A percentile compares a stretch with the other conserved stretches of the same genome.
Evolutionary conservation across 352 stramenopile species (phyloP).

Genomic region (Phytophthora pluvialis): DNA sequence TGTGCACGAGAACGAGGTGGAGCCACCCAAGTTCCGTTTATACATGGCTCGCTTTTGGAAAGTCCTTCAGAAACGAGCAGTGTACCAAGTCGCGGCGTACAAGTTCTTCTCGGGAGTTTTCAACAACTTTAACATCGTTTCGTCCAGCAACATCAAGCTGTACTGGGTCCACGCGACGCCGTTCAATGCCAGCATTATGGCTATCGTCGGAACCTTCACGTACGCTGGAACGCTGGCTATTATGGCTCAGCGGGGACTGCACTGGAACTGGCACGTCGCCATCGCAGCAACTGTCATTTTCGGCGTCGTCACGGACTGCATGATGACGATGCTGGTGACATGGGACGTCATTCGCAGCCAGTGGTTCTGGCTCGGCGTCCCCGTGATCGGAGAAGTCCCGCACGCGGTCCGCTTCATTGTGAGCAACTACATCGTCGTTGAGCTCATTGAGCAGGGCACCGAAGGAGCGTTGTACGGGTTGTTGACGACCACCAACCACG

Average conservation of each 20-base stretch:
- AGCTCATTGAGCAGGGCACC: constrained; percentile 51
- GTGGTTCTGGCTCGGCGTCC: constrained; percentile 64
- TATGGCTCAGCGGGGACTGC: constrained; percentile 45
- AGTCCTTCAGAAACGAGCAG: constrained; percentile 53
- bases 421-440: constrained; percentile 55
- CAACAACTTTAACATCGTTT: constrained; percentile 64
- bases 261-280: constrained; percentile 63
- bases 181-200: constrained; percentile 59
- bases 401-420: constrained; percentile 58
- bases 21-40: constrained; percentile 25
- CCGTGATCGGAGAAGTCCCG: constrained; percentile 49
- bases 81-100: constrained; percentile 65
- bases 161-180: constrained; percentile 64
- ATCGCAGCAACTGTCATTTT: constrained; percentile 47
- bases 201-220: constrained; percentile 48
- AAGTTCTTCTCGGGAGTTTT: constrained; percentile 65
- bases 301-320: constrained; percentile 42
- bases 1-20: constrained; percentile 29
- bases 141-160: constrained; percentile 51
- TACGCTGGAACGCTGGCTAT: constrained; percentile 49
- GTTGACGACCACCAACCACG: constrained; percentile 51
- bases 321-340: constrained; percentile 57
- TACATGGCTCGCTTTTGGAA: constrained; percentile 56
- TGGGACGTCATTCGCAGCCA: constrained; percentile 58
- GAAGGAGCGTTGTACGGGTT: constrained; percentile 60